A percentile compares a stretch with the other conserved stretches of the same genome.
These are phyloP conservation scores for Stephania japonica DNA, from an alignment of 164 flowering plant genomes.

Conservation along the genomic window DNA sequence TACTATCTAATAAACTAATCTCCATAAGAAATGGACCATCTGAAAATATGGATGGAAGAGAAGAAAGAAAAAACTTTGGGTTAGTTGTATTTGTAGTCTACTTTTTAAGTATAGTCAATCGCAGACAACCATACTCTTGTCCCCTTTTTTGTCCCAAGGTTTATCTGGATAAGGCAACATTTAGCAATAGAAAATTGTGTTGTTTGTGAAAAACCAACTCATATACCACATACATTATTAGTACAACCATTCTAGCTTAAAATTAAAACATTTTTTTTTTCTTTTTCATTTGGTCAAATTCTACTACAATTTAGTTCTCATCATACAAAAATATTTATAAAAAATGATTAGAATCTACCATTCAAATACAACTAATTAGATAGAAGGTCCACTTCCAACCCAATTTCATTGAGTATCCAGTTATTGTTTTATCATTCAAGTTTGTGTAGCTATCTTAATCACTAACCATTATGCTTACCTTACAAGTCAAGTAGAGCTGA, in stretches of 20 bases:
- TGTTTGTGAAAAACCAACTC: not conserved
- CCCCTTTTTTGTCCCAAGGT: no score
- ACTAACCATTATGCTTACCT: not conserved
- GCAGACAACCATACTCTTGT: no score
- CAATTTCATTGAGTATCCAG: not conserved
- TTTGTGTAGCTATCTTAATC: not conserved
- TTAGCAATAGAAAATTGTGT: no score
- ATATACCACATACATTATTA: not conserved
- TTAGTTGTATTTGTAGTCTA: no score
- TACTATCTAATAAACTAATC: no score
- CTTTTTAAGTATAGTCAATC: no score
- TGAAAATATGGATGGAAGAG: no score
- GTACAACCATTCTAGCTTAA: not conserved
- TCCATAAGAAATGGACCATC: no score
- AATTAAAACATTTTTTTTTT: not conserved
- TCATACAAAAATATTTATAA: not conserved
- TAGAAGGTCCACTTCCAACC: not conserved
- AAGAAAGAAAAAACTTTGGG: no score
- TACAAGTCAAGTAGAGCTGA: slow-evolving; percentile 1
- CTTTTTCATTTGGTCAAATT: not conserved
- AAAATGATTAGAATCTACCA: not conserved
- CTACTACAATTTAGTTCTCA: not conserved
- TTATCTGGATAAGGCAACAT: no score
- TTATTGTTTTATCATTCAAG: not conserved
- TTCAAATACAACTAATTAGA: not conserved